Evolutionary conservation across 2,329 filamentous ascomycete species (phyloP), one percentile per base, ranked within the genome.

Genomic region (Hymenotorrendiella dingleyae): DNA sequence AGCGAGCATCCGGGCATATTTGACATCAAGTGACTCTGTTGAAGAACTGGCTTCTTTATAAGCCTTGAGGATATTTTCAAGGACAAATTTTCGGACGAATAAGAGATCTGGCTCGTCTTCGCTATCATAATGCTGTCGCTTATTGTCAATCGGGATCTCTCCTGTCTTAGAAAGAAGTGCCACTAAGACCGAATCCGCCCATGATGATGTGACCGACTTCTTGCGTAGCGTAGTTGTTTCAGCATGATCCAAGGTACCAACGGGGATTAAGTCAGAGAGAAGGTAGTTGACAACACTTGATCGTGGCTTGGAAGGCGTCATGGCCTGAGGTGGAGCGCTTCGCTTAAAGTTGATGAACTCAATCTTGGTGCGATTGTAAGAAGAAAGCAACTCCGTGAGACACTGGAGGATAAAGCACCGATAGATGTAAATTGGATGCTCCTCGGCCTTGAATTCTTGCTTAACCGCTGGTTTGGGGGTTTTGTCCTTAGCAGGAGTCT

Each of bases 261-360:
- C 72, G 62, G 58, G 78, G 76, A 85, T 67, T 14, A 98, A 71
- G 46, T 84, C 84, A 54, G 86, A 89, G 36, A 98, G 78, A 26
- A 98, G 73, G 59, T 98, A 98, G 63, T 97, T 96, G 49, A 98
- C 71, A 32, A 97, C 84, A 49, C 86, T 89, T 9, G 91, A 90
- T 29, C 93, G 82, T 43, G 93, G 93, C 64, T 97, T 97, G 12
- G 94, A 90, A 4, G 93, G 93, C 1, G 93, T 97, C 49, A 65
- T 61, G 9, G 83, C 83, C 54, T 87, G 83, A 33, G 88, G 76
- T 35, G 91, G 87, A 6, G 87, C 84, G 59, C 90, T 95, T 47
- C 91, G 83, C 53, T 94, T 97, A 68, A 96, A 98, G 64, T 96
- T 97, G 70, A 99, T 96, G 62, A 99, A 97, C 62, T 98, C 94